Conservation (phyloP, 2,329 filamentous ascomycete genomes). For the Scedosporium boydii region DNA sequence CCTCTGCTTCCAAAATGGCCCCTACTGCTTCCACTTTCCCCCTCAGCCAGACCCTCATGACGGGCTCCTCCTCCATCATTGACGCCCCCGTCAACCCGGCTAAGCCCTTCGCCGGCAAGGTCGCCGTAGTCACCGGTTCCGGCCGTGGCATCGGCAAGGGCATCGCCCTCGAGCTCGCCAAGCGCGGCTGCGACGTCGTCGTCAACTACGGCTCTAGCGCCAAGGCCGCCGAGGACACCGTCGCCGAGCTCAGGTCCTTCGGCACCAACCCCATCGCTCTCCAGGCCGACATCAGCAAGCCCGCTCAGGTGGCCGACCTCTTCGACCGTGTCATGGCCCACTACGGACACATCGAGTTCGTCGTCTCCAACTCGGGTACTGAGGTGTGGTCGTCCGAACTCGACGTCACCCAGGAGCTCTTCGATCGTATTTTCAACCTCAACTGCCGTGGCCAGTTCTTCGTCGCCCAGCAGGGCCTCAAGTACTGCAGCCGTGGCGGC, state of each 20-base stretch:
- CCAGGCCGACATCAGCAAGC: slow-evolving; percentile 55
- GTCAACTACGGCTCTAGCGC: slow-evolving; percentile 57
- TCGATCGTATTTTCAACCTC: slow-evolving; percentile 62
- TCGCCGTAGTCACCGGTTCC: slow-evolving; percentile 54
- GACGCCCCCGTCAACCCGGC: slow-evolving; percentile 16
- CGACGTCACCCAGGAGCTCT: slow-evolving; percentile 61
- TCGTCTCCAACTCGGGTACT: slow-evolving; percentile 63
- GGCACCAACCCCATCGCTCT: slow-evolving; percentile 49
- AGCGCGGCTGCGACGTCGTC: slow-evolving; percentile 53
- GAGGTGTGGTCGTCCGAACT: slow-evolving; percentile 63
- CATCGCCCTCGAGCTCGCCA: slow-evolving; percentile 57
- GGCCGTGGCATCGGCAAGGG: slow-evolving; percentile 58
- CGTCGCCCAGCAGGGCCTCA: slow-evolving; percentile 65
- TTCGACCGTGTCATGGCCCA: slow-evolving; percentile 56
- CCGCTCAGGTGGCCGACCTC: slow-evolving; percentile 48
- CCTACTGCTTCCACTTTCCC: slow-evolving; percentile 9
- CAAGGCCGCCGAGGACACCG: slow-evolving; percentile 45
- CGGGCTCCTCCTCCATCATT: neutral
- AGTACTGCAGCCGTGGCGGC: slow-evolving; percentile 59
- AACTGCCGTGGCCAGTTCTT: slow-evolving; percentile 69
- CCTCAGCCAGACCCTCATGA: slow-evolving; percentile 3
- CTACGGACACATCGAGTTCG: slow-evolving; percentile 63
- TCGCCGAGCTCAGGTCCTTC: slow-evolving; percentile 43
- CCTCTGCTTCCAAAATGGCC: slow-evolving; percentile 9
- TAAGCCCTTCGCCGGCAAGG: slow-evolving; percentile 37